These are phyloP conservation scores for Rhodotorula toruloides DNA, from an alignment of 768 basidiomycete genomes.

Conservation along the genomic window DNA sequence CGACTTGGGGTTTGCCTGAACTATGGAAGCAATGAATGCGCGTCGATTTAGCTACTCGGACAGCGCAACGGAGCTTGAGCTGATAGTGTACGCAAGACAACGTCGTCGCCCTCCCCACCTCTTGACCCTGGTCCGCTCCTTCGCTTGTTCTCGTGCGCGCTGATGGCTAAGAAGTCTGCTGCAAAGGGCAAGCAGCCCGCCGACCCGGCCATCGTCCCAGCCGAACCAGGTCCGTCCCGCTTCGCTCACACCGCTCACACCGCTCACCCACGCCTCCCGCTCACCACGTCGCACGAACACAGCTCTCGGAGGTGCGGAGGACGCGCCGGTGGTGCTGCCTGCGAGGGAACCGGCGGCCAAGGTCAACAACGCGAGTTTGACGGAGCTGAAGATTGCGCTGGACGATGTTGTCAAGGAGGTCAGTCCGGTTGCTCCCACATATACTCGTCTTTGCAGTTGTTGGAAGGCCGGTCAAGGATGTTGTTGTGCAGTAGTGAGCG, in stretches of 20 bases:
- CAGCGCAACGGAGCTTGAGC: too few species aligned
- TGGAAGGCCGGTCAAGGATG: too few species aligned
- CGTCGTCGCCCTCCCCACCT: neutral
- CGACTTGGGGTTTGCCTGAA: too few species aligned
- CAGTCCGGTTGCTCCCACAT: constrained; percentile 42
- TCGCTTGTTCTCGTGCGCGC: neutral
- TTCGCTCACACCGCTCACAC: neutral
- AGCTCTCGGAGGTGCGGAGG: too few species aligned
- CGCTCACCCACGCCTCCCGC: neutral
- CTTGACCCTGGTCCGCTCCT: neutral
- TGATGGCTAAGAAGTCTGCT: constrained; percentile 5
- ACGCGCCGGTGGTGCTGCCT: neutral
- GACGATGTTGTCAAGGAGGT: constrained; percentile 91
- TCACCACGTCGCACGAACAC: neutral
- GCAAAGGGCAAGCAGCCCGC: neutral
- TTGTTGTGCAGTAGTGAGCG: neutral
- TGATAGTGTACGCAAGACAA: too few species aligned
- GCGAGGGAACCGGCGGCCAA: constrained; percentile 37
- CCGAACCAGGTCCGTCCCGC: neutral
- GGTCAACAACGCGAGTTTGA: constrained; percentile 55
- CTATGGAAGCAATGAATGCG: too few species aligned
- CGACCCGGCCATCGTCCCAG: neutral
- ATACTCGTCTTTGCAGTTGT: neutral
- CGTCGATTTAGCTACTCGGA: too few species aligned
- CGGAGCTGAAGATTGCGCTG: constrained; percentile 56